These are phyloP conservation scores for Tetracladium maxilliforme DNA, from an alignment of 2,329 filamentous ascomycete genomes.

Conservation along the genomic window DNA sequence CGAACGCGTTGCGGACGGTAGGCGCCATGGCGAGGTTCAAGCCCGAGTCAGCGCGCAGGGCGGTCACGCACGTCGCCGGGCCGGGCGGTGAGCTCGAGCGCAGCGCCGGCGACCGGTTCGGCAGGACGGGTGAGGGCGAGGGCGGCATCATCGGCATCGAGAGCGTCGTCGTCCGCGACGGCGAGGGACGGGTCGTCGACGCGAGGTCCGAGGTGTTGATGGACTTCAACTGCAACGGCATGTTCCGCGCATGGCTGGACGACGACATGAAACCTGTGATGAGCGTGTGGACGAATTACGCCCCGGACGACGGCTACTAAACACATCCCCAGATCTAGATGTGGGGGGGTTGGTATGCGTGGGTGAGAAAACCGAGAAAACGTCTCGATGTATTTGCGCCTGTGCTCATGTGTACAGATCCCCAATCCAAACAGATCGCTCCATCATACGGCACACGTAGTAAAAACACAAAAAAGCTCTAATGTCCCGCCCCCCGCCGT, in stretches of 20 bases:
- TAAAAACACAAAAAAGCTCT: too few species aligned
- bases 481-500: too few species aligned
- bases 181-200: slow-evolving; percentile 22
- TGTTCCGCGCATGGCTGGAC: slow-evolving; percentile 71
- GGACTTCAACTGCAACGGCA: slow-evolving; percentile 76
- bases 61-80: slow-evolving; percentile 53
- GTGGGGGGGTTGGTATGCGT: too few species aligned
- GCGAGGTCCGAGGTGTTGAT: slow-evolving; percentile 42
- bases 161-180: slow-evolving; percentile 29
- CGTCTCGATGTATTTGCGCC: too few species aligned
- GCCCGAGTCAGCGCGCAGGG: slow-evolving; percentile 30
- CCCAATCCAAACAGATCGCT: too few species aligned
- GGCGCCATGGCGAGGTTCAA: slow-evolving; percentile 56
- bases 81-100: slow-evolving; percentile 57
- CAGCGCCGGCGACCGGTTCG: slow-evolving; percentile 63
- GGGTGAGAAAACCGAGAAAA: too few species aligned
- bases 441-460: too few species aligned
- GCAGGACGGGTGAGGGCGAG: slow-evolving; percentile 60
- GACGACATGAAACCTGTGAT: slow-evolving; percentile 40
- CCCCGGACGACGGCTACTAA: too few species aligned
- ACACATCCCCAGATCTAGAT: too few species aligned
- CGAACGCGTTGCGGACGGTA: slow-evolving; percentile 55
- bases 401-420: too few species aligned
- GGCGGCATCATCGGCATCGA: slow-evolving; percentile 81
- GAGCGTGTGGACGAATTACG: slow-evolving; percentile 33